Evolutionary conservation across 2,329 filamentous ascomycete species (phyloP), one percentile per base, ranked within the genome.

Genomic region (Cladosporium oxysporum): DNA sequence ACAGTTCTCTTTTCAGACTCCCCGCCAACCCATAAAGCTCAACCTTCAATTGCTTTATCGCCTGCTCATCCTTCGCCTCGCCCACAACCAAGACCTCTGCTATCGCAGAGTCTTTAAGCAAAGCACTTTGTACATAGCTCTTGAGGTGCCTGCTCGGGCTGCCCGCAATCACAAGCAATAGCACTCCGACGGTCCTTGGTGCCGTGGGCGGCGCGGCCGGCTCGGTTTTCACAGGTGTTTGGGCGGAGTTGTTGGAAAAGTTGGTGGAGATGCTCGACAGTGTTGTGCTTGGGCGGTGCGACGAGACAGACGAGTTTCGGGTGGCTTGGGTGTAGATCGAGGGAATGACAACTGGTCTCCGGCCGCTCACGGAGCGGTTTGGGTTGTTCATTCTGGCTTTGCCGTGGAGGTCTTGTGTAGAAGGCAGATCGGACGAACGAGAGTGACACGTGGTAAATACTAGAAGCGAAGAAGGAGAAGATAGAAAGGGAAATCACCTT

Each of bases 41-140:
- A 64, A 72, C 70, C 57, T 71, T 72, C 41, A 72, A 47, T 64
- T 71, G 65, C 67, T 71, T 72, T 35, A 71, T 18, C 10, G 60
- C 49, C 35, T 60, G 55, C 63, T 68, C 69, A 18, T 69, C 29
- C 41, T 65, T 60, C 31, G 52, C n/a, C 44, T 60, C 58, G 63
- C 63, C 63, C 47, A 65, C 28, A 12, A 65, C 41, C 57, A 60
- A 28, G 11, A 65, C 31, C 41, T 59, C 55, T 10, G 44, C 50
- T 23, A 60, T 65, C 6, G 55, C 21, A 21, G 31, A 5, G 21
- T 50, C 57, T 33, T 60, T 52, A 16, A 33, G 7, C 44, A 65
- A 26, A 1, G 63, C 63, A 41, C 33, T 60, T 23, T 65, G 44
- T 23, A 65, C 58, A 31, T 60, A 53, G 55, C 47, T 59, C 55